These are phyloP conservation scores for Exophiala dermatitidis DNA, from an alignment of 2,329 filamentous ascomycete species.

Conservation along the genomic window DNA sequence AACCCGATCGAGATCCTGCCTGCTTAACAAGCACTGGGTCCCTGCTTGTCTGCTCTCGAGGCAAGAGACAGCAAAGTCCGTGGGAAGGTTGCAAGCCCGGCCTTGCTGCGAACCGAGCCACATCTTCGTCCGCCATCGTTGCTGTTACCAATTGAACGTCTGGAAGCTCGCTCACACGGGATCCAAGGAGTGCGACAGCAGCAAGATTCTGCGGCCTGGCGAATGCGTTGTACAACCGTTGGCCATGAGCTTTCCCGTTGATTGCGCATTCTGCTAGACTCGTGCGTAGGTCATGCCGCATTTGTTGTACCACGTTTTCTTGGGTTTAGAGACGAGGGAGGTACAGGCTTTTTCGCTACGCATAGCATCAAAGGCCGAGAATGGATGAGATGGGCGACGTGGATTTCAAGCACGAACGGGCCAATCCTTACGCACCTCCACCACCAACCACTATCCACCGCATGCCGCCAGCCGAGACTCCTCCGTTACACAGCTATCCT, in stretches of 20 bases:
- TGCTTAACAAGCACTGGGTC: slow-evolving; percentile 11
- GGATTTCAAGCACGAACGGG: slow-evolving; percentile 23
- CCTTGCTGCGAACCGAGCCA: neutral
- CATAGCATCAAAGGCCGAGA: slow-evolving; percentile 16
- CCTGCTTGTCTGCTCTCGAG: slow-evolving; percentile 10
- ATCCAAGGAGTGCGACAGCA: slow-evolving; percentile 12
- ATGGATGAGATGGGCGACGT: slow-evolving; percentile 25
- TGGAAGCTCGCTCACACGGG: slow-evolving; percentile 3
- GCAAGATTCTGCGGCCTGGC: slow-evolving; percentile 16
- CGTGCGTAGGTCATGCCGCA: slow-evolving; percentile 21
- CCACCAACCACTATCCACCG: slow-evolving; percentile 19
- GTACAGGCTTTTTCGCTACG: slow-evolving; percentile 15
- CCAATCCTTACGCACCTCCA: slow-evolving; percentile 21
- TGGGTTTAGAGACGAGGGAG: slow-evolving; percentile 24
- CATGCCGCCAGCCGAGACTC: slow-evolving; percentile 26
- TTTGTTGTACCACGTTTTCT: slow-evolving; percentile 21
- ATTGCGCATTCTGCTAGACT: slow-evolving; percentile 7
- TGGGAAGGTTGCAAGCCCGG: slow-evolving; percentile 9
- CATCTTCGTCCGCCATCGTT: slow-evolving; percentile 10
- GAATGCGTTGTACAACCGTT: slow-evolving; percentile 15
- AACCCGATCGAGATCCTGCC: slow-evolving; percentile 3
- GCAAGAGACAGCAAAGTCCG: slow-evolving; percentile 1
- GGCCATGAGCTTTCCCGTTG: slow-evolving; percentile 23
- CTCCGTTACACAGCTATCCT: slow-evolving; percentile 25
- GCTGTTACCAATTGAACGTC: slow-evolving; percentile 8